A percentile compares a stretch with the other conserved stretches of the same genome.
phyloP scores from a whole-genome alignment of 305 asterid species.

The Lippia alba region DNA sequence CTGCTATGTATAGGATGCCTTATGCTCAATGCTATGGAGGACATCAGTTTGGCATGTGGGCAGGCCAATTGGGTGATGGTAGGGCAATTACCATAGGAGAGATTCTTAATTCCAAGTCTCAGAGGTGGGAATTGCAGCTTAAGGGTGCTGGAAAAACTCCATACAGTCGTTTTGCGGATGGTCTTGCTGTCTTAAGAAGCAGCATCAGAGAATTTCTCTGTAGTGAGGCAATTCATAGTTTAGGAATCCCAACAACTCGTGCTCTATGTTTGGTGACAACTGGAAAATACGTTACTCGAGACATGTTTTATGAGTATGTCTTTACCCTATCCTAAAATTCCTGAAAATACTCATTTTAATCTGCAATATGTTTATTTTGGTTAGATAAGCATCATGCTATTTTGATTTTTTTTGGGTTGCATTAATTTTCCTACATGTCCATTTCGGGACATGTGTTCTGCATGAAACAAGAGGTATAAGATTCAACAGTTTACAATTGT shows the following conservation, averaged over 20 bases:
- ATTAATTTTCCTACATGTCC: constrained; percentile 9
- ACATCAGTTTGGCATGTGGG: constrained; percentile 99
- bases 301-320: constrained; percentile 97
- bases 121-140: constrained; percentile 96
- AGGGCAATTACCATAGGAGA: constrained; percentile 97
- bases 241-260: constrained; percentile 97
- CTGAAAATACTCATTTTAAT: constrained; percentile 18
- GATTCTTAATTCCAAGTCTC: constrained; percentile 68
- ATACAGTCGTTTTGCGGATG: constrained; percentile 99
- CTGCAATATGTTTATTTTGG: constrained; percentile 17
- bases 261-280: constrained; percentile 89
- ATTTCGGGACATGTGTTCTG: constrained; percentile 18
- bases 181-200: constrained; percentile 96
- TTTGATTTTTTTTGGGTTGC: constrained; percentile 2
- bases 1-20: constrained; percentile 51
- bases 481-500: constrained; percentile 29
- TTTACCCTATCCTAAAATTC: constrained; percentile 1
- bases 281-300: constrained; percentile 83
- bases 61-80: constrained; percentile 99
- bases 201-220: constrained; percentile 96
- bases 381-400: constrained; percentile 13
- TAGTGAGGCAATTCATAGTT: constrained; percentile 95
- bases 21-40: constrained; percentile 99
- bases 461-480: neutral
- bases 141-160: constrained; percentile 99